A percentile compares a stretch with the other conserved stretches of the same genome.
These are phyloP conservation scores for Xylaria sp. DNA, from an alignment of 495 filamentous ascomycete genomes.

Conservation along the genomic window DNA sequence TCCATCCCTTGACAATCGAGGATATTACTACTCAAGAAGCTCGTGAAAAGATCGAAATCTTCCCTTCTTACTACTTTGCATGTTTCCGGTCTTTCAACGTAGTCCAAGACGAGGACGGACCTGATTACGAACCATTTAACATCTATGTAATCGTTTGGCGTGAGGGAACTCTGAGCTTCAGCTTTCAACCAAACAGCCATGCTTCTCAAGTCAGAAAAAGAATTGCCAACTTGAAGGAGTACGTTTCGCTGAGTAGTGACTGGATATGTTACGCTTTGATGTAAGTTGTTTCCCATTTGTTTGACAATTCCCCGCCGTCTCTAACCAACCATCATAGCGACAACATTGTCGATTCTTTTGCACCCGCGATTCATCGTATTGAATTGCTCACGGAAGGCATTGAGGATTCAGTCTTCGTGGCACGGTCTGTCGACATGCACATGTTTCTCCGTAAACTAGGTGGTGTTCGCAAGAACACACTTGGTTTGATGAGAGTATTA, in stretches of 20 bases:
- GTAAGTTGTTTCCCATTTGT: slow-evolving; percentile 55
- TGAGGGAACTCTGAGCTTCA: slow-evolving; percentile 93
- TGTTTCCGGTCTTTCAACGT: slow-evolving; percentile 90
- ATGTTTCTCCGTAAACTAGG: slow-evolving; percentile 87
- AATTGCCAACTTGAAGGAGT: slow-evolving; percentile 91
- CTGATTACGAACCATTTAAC: slow-evolving; percentile 90
- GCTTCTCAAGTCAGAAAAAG: slow-evolving; percentile 87
- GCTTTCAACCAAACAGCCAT: slow-evolving; percentile 83
- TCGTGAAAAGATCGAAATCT: slow-evolving; percentile 97
- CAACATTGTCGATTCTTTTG: slow-evolving; percentile 96
- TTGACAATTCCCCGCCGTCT: too few relatives aligned
- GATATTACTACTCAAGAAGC: slow-evolving; percentile 94
- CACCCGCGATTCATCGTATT: slow-evolving; percentile 82
- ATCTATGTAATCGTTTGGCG: slow-evolving; percentile 97
- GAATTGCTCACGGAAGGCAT: slow-evolving; percentile 90
- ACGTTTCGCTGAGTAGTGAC: slow-evolving; percentile 88
- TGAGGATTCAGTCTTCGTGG: slow-evolving; percentile 92
- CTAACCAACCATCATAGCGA: slow-evolving; percentile 61
- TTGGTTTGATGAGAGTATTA: slow-evolving; percentile 88
- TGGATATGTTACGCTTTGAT: slow-evolving; percentile 99
- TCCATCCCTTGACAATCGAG: slow-evolving; percentile 92
- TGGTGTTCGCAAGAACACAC: slow-evolving; percentile 89
- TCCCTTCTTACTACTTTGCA: slow-evolving; percentile 96
- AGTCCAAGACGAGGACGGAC: slow-evolving; percentile 70
- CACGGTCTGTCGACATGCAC: slow-evolving; percentile 85